Conservation (phyloP, 257 asterid species). For the Plantago elongata region DNA sequence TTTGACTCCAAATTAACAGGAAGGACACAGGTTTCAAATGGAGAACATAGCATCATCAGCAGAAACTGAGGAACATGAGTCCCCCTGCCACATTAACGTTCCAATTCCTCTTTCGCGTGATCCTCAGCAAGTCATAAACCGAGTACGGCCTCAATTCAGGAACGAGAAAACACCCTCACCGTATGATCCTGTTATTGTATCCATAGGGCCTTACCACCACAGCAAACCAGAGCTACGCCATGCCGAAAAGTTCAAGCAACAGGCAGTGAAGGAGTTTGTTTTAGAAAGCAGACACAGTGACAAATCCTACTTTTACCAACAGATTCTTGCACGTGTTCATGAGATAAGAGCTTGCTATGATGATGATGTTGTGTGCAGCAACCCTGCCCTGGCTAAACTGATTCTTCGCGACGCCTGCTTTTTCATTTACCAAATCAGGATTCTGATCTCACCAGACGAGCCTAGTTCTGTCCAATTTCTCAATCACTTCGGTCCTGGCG, state of each 20-base stretch:
- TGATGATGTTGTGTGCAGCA: neutral
- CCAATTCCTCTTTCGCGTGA: neutral
- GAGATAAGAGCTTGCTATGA: slow-evolving; percentile 4
- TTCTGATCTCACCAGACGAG: neutral
- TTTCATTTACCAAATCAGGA: neutral
- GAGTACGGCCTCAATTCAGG: slow-evolving; percentile 6
- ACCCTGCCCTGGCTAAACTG: slow-evolving; percentile 1
- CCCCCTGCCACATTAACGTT: neutral
- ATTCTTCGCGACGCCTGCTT: neutral
- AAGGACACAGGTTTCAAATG: no score
- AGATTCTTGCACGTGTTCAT: slow-evolving; percentile 1
- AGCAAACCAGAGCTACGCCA: neutral
- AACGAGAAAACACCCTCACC: neutral
- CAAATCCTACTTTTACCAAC: neutral
- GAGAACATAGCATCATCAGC: neutral
- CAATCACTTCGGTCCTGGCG: slow-evolving; percentile 3
- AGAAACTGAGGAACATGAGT: neutral
- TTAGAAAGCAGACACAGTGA: slow-evolving; percentile 1
- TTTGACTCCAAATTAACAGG: no score
- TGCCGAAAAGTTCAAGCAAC: slow-evolving; percentile 6
- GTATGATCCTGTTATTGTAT: neutral
- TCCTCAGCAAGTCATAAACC: neutral
- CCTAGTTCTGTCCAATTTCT: neutral
- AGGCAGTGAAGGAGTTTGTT: neutral
- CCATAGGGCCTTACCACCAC: slow-evolving; percentile 9